These are phyloP conservation scores for Lanmaoa rubissima DNA, from an alignment of 768 basidiomycete species.

Conservation along the genomic window DNA sequence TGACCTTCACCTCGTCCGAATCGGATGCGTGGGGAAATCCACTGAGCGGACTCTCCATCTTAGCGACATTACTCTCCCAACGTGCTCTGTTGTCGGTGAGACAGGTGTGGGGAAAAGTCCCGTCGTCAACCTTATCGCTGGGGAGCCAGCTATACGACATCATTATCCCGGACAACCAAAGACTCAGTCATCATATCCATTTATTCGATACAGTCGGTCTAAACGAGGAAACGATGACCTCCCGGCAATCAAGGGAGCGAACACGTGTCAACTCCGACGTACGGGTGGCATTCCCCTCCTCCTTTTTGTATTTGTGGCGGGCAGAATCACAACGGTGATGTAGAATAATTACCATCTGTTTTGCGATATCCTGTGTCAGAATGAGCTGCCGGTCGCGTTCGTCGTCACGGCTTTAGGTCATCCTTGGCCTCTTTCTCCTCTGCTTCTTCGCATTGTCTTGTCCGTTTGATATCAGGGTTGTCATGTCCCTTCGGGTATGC, in stretches of 20 bases:
- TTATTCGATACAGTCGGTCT: slow-evolving; percentile 37
- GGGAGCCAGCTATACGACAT: slow-evolving; percentile 22
- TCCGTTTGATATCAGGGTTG: too few relatives aligned
- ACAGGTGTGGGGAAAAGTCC: slow-evolving; percentile 39
- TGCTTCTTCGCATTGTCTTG: too few relatives aligned
- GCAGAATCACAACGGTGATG: slow-evolving; percentile 29
- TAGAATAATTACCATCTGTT: slow-evolving; percentile 34
- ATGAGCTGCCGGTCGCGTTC: slow-evolving; percentile 30
- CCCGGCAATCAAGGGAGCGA: slow-evolving; percentile 31
- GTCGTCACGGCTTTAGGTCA: slow-evolving; percentile 27
- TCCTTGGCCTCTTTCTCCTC: too few relatives aligned
- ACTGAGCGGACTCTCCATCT: too few relatives aligned
- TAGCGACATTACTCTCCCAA: slow-evolving; percentile 33
- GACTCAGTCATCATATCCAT: slow-evolving; percentile 19
- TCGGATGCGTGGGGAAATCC: slow-evolving; percentile 12
- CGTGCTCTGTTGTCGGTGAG: slow-evolving; percentile 35
- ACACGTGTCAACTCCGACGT: slow-evolving; percentile 27
- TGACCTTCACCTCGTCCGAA: not conserved
- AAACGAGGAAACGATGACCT: slow-evolving; percentile 29
- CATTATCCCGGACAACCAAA: slow-evolving; percentile 18
- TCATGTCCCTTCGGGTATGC: too few relatives aligned
- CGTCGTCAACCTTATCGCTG: too few relatives aligned
- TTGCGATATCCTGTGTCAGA: slow-evolving; percentile 30
- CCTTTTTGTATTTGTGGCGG: slow-evolving; percentile 34
- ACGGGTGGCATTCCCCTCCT: slow-evolving; percentile 33